Evolutionary conservation across 2,329 filamentous ascomycete genomes (phyloP), one percentile per base, ranked within the genome.

Genomic region (Lizonia empirigonia): DNA sequence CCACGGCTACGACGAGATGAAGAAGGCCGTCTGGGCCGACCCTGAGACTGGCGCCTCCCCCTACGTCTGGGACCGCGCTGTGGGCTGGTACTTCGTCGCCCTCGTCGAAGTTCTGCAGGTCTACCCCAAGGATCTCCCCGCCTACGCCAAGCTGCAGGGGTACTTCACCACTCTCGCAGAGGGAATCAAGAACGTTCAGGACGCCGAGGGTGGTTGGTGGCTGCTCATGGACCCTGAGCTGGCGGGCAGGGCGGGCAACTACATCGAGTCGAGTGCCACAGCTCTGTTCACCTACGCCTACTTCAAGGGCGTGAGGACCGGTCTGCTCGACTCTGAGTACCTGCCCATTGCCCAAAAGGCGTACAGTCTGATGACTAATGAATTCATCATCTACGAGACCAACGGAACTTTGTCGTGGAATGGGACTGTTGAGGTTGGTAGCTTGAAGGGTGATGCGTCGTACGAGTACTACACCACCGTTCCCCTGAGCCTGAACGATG

Each of bases 191-290:
- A 60, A 62, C 8, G 72, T 74, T 0, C 77, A 77, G 18, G 78
- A 81, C 47, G 58, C 56, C 2, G 72, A 66, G 5, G 80, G 81
- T 0, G 82, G 80, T 6, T 86, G 83, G 82, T 85, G 81, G 79
- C 69, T 84, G 42, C 72, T 85, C 34, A 81, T 85, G 77, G 77
- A 77, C 58, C 74, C 77, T 49, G 67, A 75, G 20, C 78, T 80
- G 46, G 75, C 66, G 8, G 67, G 69, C 6, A 62, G 52, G 30
- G 56, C 76, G 36, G 82, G 81, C 2, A 86, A 87, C 66, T 86
- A 82, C 65, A 79, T 86, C 38, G 82, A 86, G 70, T 81, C 80
- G 26, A 83, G 81, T 24, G 83, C 78, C 7, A 80, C 80, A 2
- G 82, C 81, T 3, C 82, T 86, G 67, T 74, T 74, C 50, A 64